Percentiles rank a stretch among this genome's conserved stretches.
Evolutionary conservation across 306 rosid genomes (phyloP).

Genomic region (Bauhinia variegata): DNA sequence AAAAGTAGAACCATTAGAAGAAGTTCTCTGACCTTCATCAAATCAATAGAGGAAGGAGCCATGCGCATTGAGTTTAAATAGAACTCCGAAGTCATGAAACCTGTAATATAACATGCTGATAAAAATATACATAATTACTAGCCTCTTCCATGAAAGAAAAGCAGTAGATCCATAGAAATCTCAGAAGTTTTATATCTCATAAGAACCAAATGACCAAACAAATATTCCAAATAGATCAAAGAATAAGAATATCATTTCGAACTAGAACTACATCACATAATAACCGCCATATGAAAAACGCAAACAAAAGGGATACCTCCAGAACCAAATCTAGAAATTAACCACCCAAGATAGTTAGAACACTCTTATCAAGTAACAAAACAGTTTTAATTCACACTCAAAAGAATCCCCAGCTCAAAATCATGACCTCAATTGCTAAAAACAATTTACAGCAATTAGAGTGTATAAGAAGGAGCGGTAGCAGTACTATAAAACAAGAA

Average conservation of each 20-base stretch:
- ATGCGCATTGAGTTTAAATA: neutral
- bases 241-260: neutral
- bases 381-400: neutral
- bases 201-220: neutral
- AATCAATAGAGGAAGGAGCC: neutral
- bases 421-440: neutral
- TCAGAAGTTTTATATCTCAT: neutral
- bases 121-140: too few species aligned
- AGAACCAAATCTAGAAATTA: neutral
- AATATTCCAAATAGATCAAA: neutral
- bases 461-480: neutral
- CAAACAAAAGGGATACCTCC: neutral
- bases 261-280: neutral
- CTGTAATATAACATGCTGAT: neutral
- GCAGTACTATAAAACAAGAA: too few species aligned
- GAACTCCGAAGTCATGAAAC: neutral
- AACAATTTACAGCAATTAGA: neutral
- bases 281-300: neutral
- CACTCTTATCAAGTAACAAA: too few species aligned
- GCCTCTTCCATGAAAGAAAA: neutral
- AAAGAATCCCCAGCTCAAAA: neutral
- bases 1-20: neutral
- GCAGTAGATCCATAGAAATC: neutral
- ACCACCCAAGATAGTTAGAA: neutral
- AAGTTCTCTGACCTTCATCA: conserved; percentile 14